phyloP scores from a whole-genome alignment of 2,329 filamentous ascomycete genomes.

The Nothophaeocryptopus gaeumannii region DNA sequence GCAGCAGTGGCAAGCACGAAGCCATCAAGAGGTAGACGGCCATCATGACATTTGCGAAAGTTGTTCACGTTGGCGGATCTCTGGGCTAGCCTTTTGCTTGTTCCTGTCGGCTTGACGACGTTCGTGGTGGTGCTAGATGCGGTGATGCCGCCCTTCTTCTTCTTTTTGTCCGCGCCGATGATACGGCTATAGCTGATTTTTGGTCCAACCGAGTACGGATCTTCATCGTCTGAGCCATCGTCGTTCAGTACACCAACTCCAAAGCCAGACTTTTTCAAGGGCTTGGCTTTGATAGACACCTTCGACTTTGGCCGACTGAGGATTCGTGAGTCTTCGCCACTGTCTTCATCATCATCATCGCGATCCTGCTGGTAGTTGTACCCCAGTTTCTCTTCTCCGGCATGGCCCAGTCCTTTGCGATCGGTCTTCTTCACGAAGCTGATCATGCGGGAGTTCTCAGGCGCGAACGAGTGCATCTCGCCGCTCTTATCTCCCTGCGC shows the following conservation, averaged over 20 bases:
- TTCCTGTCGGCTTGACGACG: constrained; percentile 60
- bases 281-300: constrained; percentile 36
- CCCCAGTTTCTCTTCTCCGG: constrained; percentile 55
- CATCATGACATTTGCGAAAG: constrained; percentile 75
- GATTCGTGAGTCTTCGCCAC: constrained; percentile 32
- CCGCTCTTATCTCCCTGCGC: constrained; percentile 64
- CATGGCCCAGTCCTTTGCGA: constrained; percentile 67
- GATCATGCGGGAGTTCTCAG: constrained; percentile 72
- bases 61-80: constrained; percentile 41
- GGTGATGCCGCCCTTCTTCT: constrained; percentile 54
- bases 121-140: constrained; percentile 24
- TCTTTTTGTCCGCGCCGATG: constrained; percentile 78
- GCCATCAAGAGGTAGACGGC: constrained; percentile 72
- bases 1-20: constrained; percentile 66
- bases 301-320: constrained; percentile 32
- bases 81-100: constrained; percentile 59
- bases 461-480: constrained; percentile 72
- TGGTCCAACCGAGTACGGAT: constrained; percentile 88
- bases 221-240: constrained; percentile 90
- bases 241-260: constrained; percentile 89
- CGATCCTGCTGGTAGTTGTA: constrained; percentile 33
- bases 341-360: constrained; percentile 33
- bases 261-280: constrained; percentile 67
- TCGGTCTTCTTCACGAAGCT: constrained; percentile 64
- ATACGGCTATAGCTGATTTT: constrained; percentile 82